Conservation (phyloP, 345 rosid genomes). For the Acer campestre region DNA sequence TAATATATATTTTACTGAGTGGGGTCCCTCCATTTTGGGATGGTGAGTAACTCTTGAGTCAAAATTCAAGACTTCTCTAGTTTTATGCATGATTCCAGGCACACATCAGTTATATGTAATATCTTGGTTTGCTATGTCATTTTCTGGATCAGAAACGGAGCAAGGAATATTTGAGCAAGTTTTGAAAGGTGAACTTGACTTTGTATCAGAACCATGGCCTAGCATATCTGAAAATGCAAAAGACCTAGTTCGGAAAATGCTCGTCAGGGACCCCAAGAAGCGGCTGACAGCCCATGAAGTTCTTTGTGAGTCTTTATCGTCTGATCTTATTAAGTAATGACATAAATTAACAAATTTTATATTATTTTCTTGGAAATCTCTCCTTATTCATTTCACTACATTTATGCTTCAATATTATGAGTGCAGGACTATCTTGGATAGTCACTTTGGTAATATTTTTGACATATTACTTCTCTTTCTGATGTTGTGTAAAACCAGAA, state of each 20-base stretch:
- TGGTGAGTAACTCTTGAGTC: slow-evolving; percentile 47
- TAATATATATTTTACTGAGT: slow-evolving; percentile 76
- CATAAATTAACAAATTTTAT: neutral
- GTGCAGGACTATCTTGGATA: neutral
- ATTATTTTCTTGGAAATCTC: neutral
- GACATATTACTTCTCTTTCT: neutral
- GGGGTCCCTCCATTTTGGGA: slow-evolving; percentile 99
- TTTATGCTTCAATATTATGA: neutral
- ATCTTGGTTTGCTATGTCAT: slow-evolving; percentile 16
- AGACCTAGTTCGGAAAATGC: slow-evolving; percentile 86
- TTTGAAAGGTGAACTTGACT: slow-evolving; percentile 87
- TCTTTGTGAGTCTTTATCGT: slow-evolving; percentile 64
- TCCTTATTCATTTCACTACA: neutral
- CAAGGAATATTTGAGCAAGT: slow-evolving; percentile 98
- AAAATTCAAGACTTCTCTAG: slow-evolving; percentile 1
- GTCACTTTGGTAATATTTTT: too few species aligned
- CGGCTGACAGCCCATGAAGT: slow-evolving; percentile 87
- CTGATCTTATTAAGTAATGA: neutral
- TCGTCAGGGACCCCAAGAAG: slow-evolving; percentile 77
- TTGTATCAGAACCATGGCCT: slow-evolving; percentile 97
- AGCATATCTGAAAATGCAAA: slow-evolving; percentile 83
- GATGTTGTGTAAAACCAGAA: neutral
- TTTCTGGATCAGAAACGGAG: slow-evolving; percentile 71
- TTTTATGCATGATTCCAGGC: slow-evolving; percentile 12
- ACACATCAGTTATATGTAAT: slow-evolving; percentile 22